phyloP scores from a whole-genome alignment of 805 yeast genomes.

The Candida sithepensis region DNA sequence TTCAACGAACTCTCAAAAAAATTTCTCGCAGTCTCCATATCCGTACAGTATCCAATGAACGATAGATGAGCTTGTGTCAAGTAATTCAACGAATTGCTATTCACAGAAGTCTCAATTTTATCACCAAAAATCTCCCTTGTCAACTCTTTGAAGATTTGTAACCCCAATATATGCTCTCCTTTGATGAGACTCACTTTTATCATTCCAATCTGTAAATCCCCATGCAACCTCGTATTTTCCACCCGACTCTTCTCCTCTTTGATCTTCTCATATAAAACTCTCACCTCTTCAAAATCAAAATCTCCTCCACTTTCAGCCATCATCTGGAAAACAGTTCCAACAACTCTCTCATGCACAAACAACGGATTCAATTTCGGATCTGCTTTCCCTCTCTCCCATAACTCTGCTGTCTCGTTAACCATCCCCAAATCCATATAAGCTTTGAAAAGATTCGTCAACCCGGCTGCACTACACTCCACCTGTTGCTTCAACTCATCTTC shows the following conservation, averaged over 20 bases:
- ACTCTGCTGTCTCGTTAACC: slow-evolving; percentile 55
- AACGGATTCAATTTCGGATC: slow-evolving; percentile 35
- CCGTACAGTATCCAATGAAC: slow-evolving; percentile 73
- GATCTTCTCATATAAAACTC: slow-evolving; percentile 44
- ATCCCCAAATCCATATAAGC: slow-evolving; percentile 57
- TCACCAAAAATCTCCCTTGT: slow-evolving; percentile 43
- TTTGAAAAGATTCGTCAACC: slow-evolving; percentile 53
- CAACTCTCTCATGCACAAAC: slow-evolving; percentile 60
- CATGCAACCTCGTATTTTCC: slow-evolving; percentile 21
- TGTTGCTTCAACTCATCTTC: background rate
- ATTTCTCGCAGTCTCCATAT: slow-evolving; percentile 62
- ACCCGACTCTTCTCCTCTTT: slow-evolving; percentile 26
- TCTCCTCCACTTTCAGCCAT: slow-evolving; percentile 58
- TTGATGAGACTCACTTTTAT: slow-evolving; percentile 67
- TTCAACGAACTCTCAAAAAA: slow-evolving; percentile 71
- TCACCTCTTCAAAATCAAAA: slow-evolving; percentile 55
- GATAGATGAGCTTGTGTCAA: slow-evolving; percentile 72
- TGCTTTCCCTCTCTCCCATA: slow-evolving; percentile 63
- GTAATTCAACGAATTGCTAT: slow-evolving; percentile 35
- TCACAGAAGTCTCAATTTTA: slow-evolving; percentile 17
- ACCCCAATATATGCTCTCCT: slow-evolving; percentile 59
- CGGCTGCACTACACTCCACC: slow-evolving; percentile 43
- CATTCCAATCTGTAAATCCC: slow-evolving; percentile 62
- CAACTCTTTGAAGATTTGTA: slow-evolving; percentile 56
- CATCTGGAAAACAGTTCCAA: slow-evolving; percentile 67